Conservation (phyloP, 805 yeast genomes). For the Lipomyces chichibuensis region DNA sequence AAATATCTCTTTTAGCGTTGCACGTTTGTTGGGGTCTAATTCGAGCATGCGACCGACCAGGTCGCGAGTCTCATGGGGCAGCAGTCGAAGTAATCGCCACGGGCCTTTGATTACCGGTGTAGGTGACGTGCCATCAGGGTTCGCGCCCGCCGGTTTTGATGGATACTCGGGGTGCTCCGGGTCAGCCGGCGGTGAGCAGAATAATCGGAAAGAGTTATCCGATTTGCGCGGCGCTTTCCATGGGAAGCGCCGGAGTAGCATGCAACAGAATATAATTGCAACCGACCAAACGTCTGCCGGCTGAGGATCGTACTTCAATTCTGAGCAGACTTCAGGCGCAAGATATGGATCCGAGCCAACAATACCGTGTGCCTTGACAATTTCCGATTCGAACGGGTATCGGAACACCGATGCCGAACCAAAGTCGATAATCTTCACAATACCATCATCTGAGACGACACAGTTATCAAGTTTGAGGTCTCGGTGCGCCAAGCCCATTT, state of each 20-base stretch:
- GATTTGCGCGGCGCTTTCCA: constrained; percentile 88
- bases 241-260: constrained; percentile 84
- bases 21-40: constrained; percentile 61
- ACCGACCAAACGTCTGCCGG: constrained; percentile 91
- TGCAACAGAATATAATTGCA: constrained; percentile 90
- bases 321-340: constrained; percentile 83
- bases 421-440: constrained; percentile 85
- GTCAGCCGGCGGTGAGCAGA: constrained; percentile 48
- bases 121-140: constrained; percentile 39
- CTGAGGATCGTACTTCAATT: constrained; percentile 73
- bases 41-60: constrained; percentile 68
- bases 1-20: constrained; percentile 59
- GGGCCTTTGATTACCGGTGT: constrained; percentile 64
- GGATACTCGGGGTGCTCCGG: constrained; percentile 35
- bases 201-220: constrained; percentile 76
- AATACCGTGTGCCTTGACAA: constrained; percentile 74
- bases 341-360: constrained; percentile 96
- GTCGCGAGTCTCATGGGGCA: constrained; percentile 68
- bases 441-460: constrained; percentile 74
- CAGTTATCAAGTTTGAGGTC: constrained; percentile 93
- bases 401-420: constrained; percentile 88
- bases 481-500: constrained; percentile 85
- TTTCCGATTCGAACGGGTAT: constrained; percentile 60
- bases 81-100: constrained; percentile 65
- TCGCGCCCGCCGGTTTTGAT: constrained; percentile 29